Percentiles rank a stretch among this genome's conserved stretches.
Conservation (phyloP, 805 yeast genomes). For the Candida incommunis region DNA sequence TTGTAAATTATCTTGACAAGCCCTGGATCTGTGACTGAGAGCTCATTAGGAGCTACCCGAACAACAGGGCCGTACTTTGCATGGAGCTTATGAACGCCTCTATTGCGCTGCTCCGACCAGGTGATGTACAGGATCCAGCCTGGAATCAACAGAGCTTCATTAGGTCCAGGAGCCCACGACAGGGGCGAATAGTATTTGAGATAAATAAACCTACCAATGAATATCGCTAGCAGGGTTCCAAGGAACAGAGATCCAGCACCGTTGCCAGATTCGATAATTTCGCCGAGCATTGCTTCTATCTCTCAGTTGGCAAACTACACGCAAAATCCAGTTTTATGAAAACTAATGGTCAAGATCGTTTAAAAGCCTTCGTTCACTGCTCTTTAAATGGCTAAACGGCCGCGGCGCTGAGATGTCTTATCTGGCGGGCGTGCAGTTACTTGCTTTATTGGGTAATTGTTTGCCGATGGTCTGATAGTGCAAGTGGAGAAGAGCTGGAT, state of each 20-base stretch:
- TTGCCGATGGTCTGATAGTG: no score
- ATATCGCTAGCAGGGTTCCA: neutral
- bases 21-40: conserved; percentile 39
- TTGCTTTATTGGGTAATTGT: no score
- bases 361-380: no score
- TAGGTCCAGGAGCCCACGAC: conserved; percentile 1
- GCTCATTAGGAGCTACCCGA: conserved; percentile 44
- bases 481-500: no score
- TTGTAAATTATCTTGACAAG: conserved; percentile 42
- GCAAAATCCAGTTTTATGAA: no score
- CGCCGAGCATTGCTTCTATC: neutral
- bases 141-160: conserved; percentile 6
- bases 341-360: no score
- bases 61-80: conserved; percentile 46
- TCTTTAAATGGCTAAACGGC: no score
- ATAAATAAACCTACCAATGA: neutral
- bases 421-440: no score
- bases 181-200: neutral
- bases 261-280: neutral
- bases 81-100: conserved; percentile 37
- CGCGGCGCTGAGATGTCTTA: no score
- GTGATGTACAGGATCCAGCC: conserved; percentile 27
- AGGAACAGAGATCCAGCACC: neutral
- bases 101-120: conserved; percentile 35
- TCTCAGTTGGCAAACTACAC: no score